phyloP scores from a whole-genome alignment of 2,329 filamentous ascomycete genomes.

The Scedosporium aurantiacum region DNA sequence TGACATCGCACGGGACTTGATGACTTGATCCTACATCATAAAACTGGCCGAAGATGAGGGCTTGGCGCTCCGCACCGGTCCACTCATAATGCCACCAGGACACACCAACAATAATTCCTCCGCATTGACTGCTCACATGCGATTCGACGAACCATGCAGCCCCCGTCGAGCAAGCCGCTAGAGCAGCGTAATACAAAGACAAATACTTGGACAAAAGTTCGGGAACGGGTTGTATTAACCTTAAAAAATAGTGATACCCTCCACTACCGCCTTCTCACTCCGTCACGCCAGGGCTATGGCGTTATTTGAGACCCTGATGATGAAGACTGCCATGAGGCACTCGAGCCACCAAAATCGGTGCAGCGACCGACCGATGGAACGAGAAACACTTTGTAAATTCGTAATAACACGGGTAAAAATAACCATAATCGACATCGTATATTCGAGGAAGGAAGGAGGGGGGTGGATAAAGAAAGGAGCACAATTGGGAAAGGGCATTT shows the following conservation, averaged over 20 bases:
- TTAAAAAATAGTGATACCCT: neutral
- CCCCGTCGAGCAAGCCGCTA: too few relatives aligned
- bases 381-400: neutral
- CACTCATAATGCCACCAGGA: neutral
- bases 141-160: too few relatives aligned
- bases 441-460: neutral
- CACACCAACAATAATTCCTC: neutral
- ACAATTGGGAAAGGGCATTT: too few relatives aligned
- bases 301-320: constrained; percentile 1
- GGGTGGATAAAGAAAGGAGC: too few relatives aligned
- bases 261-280: neutral
- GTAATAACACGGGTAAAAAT: neutral
- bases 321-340: neutral
- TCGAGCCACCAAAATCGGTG: too few relatives aligned
- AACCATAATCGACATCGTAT: neutral
- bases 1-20: neutral
- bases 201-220: too few relatives aligned
- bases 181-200: too few relatives aligned
- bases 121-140: too few relatives aligned
- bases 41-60: neutral
- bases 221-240: too few relatives aligned
- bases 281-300: neutral
- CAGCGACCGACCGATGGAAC: neutral
- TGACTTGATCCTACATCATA: neutral
- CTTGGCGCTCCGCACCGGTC: neutral